phyloP scores from a whole-genome alignment of 2,329 filamentous ascomycete species.

The Fusarium secorum region DNA sequence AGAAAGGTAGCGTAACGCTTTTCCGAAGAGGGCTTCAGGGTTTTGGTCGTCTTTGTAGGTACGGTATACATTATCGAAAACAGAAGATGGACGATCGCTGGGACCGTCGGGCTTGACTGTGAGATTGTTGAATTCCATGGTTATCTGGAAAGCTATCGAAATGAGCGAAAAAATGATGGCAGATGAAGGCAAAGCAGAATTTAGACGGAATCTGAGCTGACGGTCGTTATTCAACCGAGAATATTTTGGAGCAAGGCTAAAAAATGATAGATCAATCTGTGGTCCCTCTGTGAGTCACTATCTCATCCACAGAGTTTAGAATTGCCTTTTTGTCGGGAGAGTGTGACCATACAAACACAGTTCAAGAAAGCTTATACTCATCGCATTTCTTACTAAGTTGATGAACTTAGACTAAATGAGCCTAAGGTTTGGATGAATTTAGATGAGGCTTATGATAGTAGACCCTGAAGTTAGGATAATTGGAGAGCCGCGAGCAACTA shows the following conservation, averaged over 20 bases:
- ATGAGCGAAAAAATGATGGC: not conserved
- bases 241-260: not conserved
- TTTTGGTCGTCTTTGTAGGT: not conserved
- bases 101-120: rapidly evolving
- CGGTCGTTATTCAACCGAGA: rapidly evolving
- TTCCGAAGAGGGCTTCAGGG: not conserved
- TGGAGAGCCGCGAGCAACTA: too few relatives aligned
- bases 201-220: rapidly evolving
- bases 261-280: rapidly evolving
- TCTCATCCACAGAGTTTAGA: not conserved
- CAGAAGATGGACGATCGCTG: not conserved
- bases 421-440: not conserved
- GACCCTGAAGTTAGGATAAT: not conserved
- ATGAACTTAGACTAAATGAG: too few relatives aligned
- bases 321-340: not conserved
- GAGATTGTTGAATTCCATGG: not conserved
- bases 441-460: not conserved
- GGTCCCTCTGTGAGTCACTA: rapidly evolving
- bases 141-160: rapidly evolving
- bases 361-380: not conserved
- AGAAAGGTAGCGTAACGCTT: not conserved
- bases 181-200: rapidly evolving
- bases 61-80: not conserved
- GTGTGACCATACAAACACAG: too few relatives aligned
- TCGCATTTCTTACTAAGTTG: rapidly evolving